Evolutionary conservation across 2,329 filamentous ascomycete species (phyloP).

Genomic region (Aspergillus ochraceus): DNA sequence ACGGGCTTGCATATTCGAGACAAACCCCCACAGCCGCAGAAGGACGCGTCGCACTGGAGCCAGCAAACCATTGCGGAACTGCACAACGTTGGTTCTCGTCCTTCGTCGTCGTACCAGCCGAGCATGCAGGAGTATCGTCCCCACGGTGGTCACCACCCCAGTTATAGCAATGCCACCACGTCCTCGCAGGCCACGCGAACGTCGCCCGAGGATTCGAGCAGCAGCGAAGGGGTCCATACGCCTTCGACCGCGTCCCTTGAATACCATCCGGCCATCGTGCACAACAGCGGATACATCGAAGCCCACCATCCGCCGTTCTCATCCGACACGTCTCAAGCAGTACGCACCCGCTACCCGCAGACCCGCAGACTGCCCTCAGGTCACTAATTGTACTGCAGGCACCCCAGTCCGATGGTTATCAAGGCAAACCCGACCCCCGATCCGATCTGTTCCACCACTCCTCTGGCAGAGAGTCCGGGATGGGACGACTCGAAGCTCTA

Average conservation of each 20-base stretch:
- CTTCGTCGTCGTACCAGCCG: slow-evolving; percentile 36
- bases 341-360: slow-evolving; percentile 34
- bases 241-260: slow-evolving; percentile 49
- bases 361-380: slow-evolving; percentile 23
- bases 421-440: slow-evolving; percentile 28
- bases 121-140: slow-evolving; percentile 29
- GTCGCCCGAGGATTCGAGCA: slow-evolving; percentile 51
- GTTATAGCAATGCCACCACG: slow-evolving; percentile 26
- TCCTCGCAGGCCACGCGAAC: slow-evolving; percentile 36
- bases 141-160: slow-evolving; percentile 24
- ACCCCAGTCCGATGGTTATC: slow-evolving; percentile 31
- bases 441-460: slow-evolving; percentile 29
- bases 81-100: slow-evolving; percentile 38
- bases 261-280: slow-evolving; percentile 50
- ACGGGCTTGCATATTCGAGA: slow-evolving; percentile 45
- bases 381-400: slow-evolving; percentile 35
- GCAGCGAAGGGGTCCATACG: slow-evolving; percentile 50
- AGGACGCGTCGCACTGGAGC: slow-evolving; percentile 43
- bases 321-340: slow-evolving; percentile 40
- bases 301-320: slow-evolving; percentile 38
- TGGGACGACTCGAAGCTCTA: slow-evolving; percentile 51
- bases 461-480: slow-evolving; percentile 34
- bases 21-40: slow-evolving; percentile 32
- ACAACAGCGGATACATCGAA: slow-evolving; percentile 50
- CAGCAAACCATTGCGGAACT: slow-evolving; percentile 46